Evolutionary conservation across 139 green algal species (phyloP), one percentile per base, ranked within the genome.

Genomic region (Chlorella vulgaris): DNA sequence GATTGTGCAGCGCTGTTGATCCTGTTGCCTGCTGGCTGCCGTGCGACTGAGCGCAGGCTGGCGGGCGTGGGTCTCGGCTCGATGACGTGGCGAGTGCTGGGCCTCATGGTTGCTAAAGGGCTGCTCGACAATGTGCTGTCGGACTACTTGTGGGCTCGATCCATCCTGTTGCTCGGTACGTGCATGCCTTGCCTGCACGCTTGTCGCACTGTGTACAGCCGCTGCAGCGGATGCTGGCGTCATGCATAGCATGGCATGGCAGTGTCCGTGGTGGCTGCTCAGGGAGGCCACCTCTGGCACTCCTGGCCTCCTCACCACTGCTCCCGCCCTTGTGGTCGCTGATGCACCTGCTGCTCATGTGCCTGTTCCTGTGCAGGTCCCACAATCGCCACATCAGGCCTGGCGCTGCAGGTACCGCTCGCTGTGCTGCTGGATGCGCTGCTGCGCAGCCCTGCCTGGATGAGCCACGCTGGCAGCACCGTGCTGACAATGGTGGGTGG

Each of bases 71-170:
- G 70, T 0, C 42, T 90, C 36, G 76, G 70, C n/a, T 74, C 35
- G 18, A 39, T 93, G 43, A 83, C 66, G 42, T 88, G 78, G 66
- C 50, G 43, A 33, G 51, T 73, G 36, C 70, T 88, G 66, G 74
- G 81, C 4, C 53, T 83, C 15, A 63, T 84, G 15, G 51, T 89
- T 33, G 69, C 67, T 61, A 89, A 89, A 38, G 95, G 94, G 1
- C 85, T 99, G 33, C 70, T 98, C 4, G 96, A 99, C 85, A 99
- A 99, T 78, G 94, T 97, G 31, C 77, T 98, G 38, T 93, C 89
- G 6, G 96, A 99, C 87, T 98, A 98, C 84, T 89, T 99, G 13
- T 99, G 96, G 96, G 96, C 95, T 0, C 83, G 93, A 0, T 93
- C 96, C 21, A 96, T 99, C 10, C 86, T 99, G 65, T 85, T 99